Base-by-base conservation (phyloP, 257 asterid species). In the Anisodus tanguticus region DNA sequence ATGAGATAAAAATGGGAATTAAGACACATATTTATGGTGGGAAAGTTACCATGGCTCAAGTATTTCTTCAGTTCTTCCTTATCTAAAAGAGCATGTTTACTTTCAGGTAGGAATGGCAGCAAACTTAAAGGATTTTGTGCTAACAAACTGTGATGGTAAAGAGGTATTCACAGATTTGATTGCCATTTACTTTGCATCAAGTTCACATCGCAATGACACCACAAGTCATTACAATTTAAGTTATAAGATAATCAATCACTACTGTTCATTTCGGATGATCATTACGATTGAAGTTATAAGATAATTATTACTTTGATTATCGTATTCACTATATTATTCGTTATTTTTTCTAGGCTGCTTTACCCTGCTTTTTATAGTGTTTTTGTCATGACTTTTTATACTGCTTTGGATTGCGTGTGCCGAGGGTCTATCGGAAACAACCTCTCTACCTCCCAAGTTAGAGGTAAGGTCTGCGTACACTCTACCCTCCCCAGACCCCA, bases 51-150 rank as follows among this genome's bases (percentile, higher is more conserved):
- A 66, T 12, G 72, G 22, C 53, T 64, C 31, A 41, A 58, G 43
- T 59, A 13, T 71, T 43, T 71, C 55, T 41, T 9, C 22, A 15
- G 31, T 8, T 83, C 51, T 59, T 58, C 79, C 47, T 83, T 66
- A 55, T 68, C 82, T 80, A 53, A 58, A 82, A n/a, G 79, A 54
- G 54, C 81, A 67, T 67, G 58, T 83, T 83, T 82, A 53, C 49
- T 77, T 82, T 68, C 89, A 94, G 98, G 93, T 96, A 51, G 97
- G 91, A 62, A 93, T 96, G 98, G 97, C 98, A 84, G 97, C 94
- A 83, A 96, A 96, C 85, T 91, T 96, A 51, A 92, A 86, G 92
- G 92, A 94, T 86, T 91, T 87, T 70, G 92, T 91, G 88, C 90
- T 96, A 70, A 90, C 91, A 19, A 90, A 88, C 88, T 88, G 90